Evolutionary conservation across 352 stramenopile species (phyloP).

Genomic region (Phytophthora kernoviae): DNA sequence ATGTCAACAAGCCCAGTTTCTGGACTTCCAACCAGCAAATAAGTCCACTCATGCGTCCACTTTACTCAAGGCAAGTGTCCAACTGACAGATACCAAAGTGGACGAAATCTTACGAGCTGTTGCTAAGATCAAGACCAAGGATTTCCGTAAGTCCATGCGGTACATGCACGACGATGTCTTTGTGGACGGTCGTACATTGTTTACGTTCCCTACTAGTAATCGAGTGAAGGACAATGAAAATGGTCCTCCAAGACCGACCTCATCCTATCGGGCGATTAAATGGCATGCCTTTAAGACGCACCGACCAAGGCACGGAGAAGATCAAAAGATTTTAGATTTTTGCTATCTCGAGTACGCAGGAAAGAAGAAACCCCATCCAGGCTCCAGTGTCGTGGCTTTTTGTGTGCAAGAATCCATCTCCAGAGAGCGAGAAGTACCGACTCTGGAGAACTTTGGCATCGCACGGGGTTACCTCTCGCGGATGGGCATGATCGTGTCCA

Average conservation of each 20-base stretch:
- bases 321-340: slow-evolving; percentile 65
- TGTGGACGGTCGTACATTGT: slow-evolving; percentile 66
- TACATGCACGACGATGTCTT: slow-evolving; percentile 69
- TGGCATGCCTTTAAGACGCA: slow-evolving; percentile 63
- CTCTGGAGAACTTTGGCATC: slow-evolving; percentile 65
- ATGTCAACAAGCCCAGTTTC: slow-evolving; percentile 65
- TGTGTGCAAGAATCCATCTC: slow-evolving; percentile 76
- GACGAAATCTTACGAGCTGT: slow-evolving; percentile 65
- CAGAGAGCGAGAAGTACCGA: slow-evolving; percentile 62
- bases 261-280: slow-evolving; percentile 77
- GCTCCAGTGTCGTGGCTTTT: slow-evolving; percentile 72
- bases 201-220: slow-evolving; percentile 45
- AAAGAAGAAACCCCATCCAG: slow-evolving; percentile 50
- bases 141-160: slow-evolving; percentile 57
- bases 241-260: slow-evolving; percentile 22
- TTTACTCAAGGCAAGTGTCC: slow-evolving; percentile 66
- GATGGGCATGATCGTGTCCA: slow-evolving; percentile 72
- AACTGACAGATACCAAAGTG: slow-evolving; percentile 50
- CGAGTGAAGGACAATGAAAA: neutral
- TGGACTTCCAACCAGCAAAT: slow-evolving; percentile 66
- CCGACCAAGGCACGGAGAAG: slow-evolving; percentile 30
- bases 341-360: slow-evolving; percentile 79
- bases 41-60: slow-evolving; percentile 64
- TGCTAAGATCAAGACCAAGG: slow-evolving; percentile 64
- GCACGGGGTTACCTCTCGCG: slow-evolving; percentile 54